Conservation (phyloP, 1,139 yeast genomes). For the Kodamaea suecica region DNA sequence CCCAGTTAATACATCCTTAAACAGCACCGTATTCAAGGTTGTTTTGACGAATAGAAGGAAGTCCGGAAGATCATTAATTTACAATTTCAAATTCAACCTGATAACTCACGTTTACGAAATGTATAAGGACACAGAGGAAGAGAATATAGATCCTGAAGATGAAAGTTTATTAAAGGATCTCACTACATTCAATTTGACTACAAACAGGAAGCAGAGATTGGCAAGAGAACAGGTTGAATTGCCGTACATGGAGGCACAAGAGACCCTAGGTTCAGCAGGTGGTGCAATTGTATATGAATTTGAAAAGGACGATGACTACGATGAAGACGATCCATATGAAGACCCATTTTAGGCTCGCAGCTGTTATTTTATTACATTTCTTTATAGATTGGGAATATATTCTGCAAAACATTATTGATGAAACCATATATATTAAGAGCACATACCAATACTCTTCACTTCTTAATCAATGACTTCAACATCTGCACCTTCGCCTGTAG, state of each 20-base stretch:
- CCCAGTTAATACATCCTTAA: slow-evolving; percentile 45
- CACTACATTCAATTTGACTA: slow-evolving; percentile 82
- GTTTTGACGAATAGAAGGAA: slow-evolving; percentile 68
- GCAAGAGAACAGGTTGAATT: slow-evolving; percentile 85
- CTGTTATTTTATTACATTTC: too few species aligned
- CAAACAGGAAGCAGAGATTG: slow-evolving; percentile 67
- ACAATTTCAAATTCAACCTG: slow-evolving; percentile 53
- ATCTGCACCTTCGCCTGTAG: slow-evolving; percentile 14
- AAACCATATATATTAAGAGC: background rate
- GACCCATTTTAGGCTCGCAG: slow-evolving; percentile 86
- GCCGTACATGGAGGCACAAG: slow-evolving; percentile 87
- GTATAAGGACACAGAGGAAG: slow-evolving; percentile 23
- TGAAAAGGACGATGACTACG: slow-evolving; percentile 84
- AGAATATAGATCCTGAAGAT: slow-evolving; percentile 18
- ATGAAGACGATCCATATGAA: slow-evolving; percentile 96
- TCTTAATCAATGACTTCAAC: slow-evolving; percentile 8
- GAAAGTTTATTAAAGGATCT: slow-evolving; percentile 59
- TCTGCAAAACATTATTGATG: background rate
- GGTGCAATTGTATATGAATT: slow-evolving; percentile 90
- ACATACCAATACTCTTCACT: slow-evolving; percentile 2
- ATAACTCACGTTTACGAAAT: slow-evolving; percentile 48
- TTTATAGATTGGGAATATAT: too few species aligned
- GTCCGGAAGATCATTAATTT: slow-evolving; percentile 74
- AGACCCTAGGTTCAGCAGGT: slow-evolving; percentile 68
- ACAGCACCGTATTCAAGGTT: slow-evolving; percentile 45